Conservation (phyloP, 768 basidiomycete genomes). For the Lyophyllum decastes region DNA sequence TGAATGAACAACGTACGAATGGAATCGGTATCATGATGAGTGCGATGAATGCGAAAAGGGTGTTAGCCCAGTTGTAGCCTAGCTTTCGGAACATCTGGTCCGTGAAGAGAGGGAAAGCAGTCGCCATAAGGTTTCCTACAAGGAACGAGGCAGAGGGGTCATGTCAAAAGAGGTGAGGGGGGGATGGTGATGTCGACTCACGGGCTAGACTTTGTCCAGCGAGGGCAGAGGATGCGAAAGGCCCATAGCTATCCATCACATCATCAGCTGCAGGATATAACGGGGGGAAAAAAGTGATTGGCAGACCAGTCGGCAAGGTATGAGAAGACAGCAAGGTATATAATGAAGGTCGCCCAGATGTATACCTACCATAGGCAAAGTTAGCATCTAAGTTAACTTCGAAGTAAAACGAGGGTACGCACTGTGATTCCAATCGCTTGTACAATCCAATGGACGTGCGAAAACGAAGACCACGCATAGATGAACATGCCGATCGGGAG, state of each 20-base stretch:
- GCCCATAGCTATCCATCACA: slow-evolving; percentile 41
- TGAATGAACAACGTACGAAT: slow-evolving; percentile 39
- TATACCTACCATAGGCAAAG: slow-evolving; percentile 37
- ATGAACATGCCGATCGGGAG: slow-evolving; percentile 68
- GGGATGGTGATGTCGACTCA: slow-evolving; percentile 22
- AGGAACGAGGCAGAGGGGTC: background rate
- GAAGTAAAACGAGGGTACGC: slow-evolving; percentile 8
- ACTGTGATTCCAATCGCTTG: slow-evolving; percentile 54
- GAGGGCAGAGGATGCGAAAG: slow-evolving; percentile 68
- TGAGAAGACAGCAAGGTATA: slow-evolving; percentile 60
- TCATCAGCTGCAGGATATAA: background rate
- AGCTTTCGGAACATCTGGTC: slow-evolving; percentile 57
- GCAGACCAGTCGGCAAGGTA: slow-evolving; percentile 67
- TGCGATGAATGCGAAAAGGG: slow-evolving; percentile 55
- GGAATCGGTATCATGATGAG: slow-evolving; percentile 60
- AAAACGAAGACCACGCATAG: slow-evolving; percentile 68
- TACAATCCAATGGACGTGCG: slow-evolving; percentile 60
- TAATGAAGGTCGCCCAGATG: slow-evolving; percentile 50
- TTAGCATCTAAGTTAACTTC: slow-evolving; percentile 7
- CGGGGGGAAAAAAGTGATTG: background rate
- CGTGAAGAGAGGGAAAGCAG: slow-evolving; percentile 65
- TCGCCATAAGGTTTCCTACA: slow-evolving; percentile 50
- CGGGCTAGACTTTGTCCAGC: slow-evolving; percentile 67
- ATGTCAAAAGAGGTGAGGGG: background rate
- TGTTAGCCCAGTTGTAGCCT: slow-evolving; percentile 62